Conservation (phyloP, 2,329 filamentous ascomycete genomes). For the Aureobasidium sp. region DNA sequence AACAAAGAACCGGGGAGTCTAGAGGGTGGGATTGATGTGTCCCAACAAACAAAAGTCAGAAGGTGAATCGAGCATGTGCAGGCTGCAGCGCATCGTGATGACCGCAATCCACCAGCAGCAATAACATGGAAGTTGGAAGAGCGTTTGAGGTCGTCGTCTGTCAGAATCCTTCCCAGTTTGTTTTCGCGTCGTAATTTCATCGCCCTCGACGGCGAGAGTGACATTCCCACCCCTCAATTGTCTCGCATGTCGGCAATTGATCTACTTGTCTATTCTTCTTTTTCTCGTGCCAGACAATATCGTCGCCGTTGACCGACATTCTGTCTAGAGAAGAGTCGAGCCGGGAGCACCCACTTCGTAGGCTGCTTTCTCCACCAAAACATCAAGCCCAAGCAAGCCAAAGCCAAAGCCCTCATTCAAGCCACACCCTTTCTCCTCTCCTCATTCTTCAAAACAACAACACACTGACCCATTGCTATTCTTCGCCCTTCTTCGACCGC, state of each 20-base stretch:
- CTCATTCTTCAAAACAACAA: neutral
- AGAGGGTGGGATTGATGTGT: neutral
- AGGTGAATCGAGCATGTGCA: neutral
- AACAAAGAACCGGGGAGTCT: neutral
- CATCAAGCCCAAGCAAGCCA: neutral
- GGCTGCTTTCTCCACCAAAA: neutral
- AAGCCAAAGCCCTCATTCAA: neutral
- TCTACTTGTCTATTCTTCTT: neutral
- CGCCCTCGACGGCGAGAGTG: neutral
- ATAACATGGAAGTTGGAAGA: neutral
- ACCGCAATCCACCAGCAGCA: neutral
- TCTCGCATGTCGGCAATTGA: neutral
- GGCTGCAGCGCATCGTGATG: neutral
- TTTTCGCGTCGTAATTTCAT: neutral
- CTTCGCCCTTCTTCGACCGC: neutral
- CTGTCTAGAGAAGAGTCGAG: neutral
- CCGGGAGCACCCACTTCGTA: neutral
- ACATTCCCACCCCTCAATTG: neutral
- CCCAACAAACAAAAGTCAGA: neutral
- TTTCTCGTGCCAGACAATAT: neutral
- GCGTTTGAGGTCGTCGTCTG: neutral
- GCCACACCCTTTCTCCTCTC: neutral
- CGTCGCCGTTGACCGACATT: slow-evolving; percentile 3
- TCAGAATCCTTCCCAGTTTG: neutral
- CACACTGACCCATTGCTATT: neutral